These are phyloP conservation scores for Populus hybrid DNA, from an alignment of 441 rosid species.

Conservation along the genomic window DNA sequence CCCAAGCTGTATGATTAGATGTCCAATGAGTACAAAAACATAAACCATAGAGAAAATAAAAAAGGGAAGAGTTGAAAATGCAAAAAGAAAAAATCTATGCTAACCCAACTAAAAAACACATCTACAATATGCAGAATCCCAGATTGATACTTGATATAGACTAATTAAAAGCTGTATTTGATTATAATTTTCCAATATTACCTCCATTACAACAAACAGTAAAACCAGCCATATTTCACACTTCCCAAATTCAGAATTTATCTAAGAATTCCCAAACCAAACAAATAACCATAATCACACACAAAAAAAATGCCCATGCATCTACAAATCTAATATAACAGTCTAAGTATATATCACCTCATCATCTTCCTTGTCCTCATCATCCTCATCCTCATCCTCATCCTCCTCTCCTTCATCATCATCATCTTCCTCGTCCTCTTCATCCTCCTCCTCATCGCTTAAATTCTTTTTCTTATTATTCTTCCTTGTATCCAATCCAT, in stretches of 20 bases:
- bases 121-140: not conserved
- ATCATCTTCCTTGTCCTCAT: conserved; percentile 36
- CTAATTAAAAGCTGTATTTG: not conserved
- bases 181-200: not conserved
- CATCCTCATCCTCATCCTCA: conserved; percentile 34
- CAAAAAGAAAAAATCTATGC: not conserved
- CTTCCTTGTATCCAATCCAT: conserved; percentile 43
- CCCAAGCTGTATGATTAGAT: conserved; percentile 49
- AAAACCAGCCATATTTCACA: not conserved
- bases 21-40: not conserved
- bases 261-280: not conserved
- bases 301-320: not conserved
- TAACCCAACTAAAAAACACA: not conserved
- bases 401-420: conserved; percentile 24
- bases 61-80: not conserved
- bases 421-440: conserved; percentile 30
- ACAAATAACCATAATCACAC: not conserved
- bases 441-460: conserved; percentile 22
- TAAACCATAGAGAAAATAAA: not conserved
- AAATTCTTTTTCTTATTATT: conserved; percentile 25
- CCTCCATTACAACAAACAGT: not conserved
- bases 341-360: not conserved
- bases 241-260: not conserved
- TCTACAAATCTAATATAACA: not conserved
- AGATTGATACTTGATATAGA: not conserved